phyloP scores from a whole-genome alignment of 805 yeast species.

The Schwanniomyces sp. region DNA sequence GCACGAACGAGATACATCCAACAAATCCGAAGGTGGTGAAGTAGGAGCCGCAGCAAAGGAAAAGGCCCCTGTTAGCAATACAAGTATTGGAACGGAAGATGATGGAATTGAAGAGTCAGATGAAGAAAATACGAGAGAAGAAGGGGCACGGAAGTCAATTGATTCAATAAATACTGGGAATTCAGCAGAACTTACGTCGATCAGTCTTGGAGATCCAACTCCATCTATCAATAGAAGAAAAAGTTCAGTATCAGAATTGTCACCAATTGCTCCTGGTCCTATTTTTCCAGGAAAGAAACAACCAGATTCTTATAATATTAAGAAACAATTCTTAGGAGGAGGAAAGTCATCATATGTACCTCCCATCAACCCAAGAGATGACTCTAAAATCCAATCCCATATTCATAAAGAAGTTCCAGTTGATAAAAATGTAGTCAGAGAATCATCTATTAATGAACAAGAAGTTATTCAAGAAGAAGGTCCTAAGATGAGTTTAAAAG shows the following conservation, averaged over 20 bases:
- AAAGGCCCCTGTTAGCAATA: not conserved
- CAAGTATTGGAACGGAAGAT: not conserved
- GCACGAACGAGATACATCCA: not conserved
- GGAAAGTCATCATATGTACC: constrained; percentile 64
- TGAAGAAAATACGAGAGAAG: not conserved
- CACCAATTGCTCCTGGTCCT: constrained; percentile 14
- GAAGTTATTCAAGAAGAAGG: constrained; percentile 46
- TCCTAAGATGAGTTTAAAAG: constrained; percentile 81
- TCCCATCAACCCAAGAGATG: constrained; percentile 41
- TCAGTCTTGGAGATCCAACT: not conserved
- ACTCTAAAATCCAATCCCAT: constrained; percentile 26
- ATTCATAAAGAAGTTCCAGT: constrained; percentile 21
- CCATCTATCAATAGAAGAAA: not conserved
- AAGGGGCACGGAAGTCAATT: not conserved
- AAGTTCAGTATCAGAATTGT: not conserved
- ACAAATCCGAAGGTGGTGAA: not conserved
- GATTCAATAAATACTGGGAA: not conserved
- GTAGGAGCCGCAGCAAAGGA: constrained; percentile 1
- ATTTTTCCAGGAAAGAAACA: constrained; percentile 29
- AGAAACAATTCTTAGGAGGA: constrained; percentile 55
- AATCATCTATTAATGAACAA: constrained; percentile 21
- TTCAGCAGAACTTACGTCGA: not conserved
- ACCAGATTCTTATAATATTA: constrained; percentile 48
- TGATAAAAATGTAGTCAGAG: constrained; percentile 23
- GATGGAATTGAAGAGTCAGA: not conserved